These are phyloP conservation scores for Neurospora africana DNA, from an alignment of 495 filamentous ascomycete species.

Conservation along the genomic window DNA sequence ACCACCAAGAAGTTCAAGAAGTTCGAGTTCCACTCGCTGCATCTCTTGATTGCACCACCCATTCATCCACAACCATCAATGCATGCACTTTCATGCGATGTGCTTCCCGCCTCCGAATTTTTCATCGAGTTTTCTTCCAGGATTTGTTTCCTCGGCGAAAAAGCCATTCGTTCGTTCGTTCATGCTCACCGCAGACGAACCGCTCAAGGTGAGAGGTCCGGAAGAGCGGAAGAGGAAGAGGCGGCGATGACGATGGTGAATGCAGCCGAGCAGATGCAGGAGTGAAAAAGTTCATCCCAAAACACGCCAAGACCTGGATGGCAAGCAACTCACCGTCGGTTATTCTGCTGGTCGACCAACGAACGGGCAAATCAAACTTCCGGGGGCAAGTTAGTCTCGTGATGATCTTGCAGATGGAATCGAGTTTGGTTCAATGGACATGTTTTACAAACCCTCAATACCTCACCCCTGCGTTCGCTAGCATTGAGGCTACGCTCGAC, in stretches of 20 bases:
- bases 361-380: neutral
- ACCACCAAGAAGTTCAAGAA: no score
- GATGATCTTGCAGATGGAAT: neutral
- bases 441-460: neutral
- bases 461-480: neutral
- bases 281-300: neutral
- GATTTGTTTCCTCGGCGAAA: neutral
- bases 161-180: neutral
- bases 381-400: neutral
- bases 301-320: neutral
- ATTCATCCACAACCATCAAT: neutral
- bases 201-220: neutral
- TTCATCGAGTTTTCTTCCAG: neutral
- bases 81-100: neutral
- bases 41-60: neutral
- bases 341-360: neutral
- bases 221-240: neutral
- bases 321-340: no score
- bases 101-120: neutral
- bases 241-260: neutral
- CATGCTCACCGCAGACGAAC: neutral
- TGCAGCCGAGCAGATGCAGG: neutral
- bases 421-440: neutral
- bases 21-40: neutral
- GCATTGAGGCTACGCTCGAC: neutral